Evolutionary conservation across 345 rosid genomes (phyloP).

Genomic region (Camelina neglecta): DNA sequence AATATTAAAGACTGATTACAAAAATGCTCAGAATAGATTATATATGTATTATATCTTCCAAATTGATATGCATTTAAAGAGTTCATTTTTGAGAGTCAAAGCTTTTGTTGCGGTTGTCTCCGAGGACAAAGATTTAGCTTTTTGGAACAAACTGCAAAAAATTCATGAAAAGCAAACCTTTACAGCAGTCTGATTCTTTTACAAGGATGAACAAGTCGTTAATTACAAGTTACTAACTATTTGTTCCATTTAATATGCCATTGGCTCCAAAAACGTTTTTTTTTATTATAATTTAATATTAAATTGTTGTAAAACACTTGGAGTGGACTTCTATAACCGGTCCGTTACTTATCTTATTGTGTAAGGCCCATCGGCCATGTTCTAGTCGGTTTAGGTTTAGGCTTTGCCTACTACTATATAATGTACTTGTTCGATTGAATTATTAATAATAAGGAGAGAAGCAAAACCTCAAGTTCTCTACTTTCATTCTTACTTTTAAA

Average conservation of each 20-base stretch:
- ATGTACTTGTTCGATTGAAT: too few species aligned
- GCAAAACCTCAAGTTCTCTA: too few species aligned
- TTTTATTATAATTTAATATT: too few species aligned
- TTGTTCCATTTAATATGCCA: slow-evolving; percentile 68
- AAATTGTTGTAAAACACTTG: too few species aligned
- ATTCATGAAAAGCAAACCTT: slow-evolving; percentile 11
- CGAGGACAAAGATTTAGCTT: slow-evolving; percentile 80
- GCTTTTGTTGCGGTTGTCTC: slow-evolving; percentile 94
- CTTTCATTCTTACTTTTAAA: too few species aligned
- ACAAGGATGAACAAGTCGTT: background rate
- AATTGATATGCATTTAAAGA: background rate
- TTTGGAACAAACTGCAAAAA: slow-evolving; percentile 75
- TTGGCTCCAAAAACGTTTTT: slow-evolving; percentile 58
- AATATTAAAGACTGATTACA: background rate
- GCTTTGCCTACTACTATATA: too few species aligned
- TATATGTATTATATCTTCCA: background rate
- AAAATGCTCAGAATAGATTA: slow-evolving; percentile 1
- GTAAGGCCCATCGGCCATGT: too few species aligned
- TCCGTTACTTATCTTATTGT: too few species aligned
- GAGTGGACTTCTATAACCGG: too few species aligned
- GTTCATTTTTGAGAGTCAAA: slow-evolving; percentile 82
- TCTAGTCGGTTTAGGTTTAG: too few species aligned
- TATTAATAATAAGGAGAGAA: too few species aligned
- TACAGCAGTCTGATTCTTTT: background rate
- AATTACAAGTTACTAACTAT: slow-evolving; percentile 49